A percentile compares a stretch with the other conserved stretches of the same genome.
These are phyloP conservation scores for Agrocybe chaxingu DNA, from an alignment of 768 basidiomycete genomes.

Conservation along the genomic window DNA sequence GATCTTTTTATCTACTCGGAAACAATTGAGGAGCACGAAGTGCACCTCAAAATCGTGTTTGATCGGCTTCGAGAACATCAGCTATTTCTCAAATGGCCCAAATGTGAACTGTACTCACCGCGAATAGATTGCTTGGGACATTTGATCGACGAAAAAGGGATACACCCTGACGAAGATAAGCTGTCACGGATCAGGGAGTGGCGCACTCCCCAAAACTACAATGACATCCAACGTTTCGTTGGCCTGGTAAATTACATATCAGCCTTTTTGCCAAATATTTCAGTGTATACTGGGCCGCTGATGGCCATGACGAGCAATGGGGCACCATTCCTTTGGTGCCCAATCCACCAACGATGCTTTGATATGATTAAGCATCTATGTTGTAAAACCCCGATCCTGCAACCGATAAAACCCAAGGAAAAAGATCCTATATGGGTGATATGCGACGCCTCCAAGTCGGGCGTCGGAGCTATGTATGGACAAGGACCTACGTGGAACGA, in stretches of 20 bases:
- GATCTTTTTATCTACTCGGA: slow-evolving; percentile 39
- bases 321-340: slow-evolving; percentile 20
- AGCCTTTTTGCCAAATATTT: slow-evolving; percentile 32
- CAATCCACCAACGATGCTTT: slow-evolving; percentile 26
- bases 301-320: slow-evolving; percentile 24
- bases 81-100: slow-evolving; percentile 28
- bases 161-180: slow-evolving; percentile 35
- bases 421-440: slow-evolving; percentile 24
- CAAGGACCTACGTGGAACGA: slow-evolving; percentile 27
- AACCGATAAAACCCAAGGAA: slow-evolving; percentile 16
- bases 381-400: slow-evolving; percentile 15
- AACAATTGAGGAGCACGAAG: slow-evolving; percentile 33
- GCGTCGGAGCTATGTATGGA: slow-evolving; percentile 23
- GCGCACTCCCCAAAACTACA: slow-evolving; percentile 26
- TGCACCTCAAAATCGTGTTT: slow-evolving; percentile 29
- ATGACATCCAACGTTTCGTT: slow-evolving; percentile 36
- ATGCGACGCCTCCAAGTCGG: slow-evolving; percentile 28
- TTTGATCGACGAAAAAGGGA: slow-evolving; percentile 32
- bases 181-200: slow-evolving; percentile 28
- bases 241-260: slow-evolving; percentile 37
- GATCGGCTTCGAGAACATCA: slow-evolving; percentile 19
- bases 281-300: slow-evolving; percentile 28
- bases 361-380: slow-evolving; percentile 28
- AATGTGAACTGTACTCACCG: slow-evolving; percentile 7
- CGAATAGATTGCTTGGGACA: slow-evolving; percentile 33